Base-by-base conservation (phyloP, 2,329 filamentous ascomycete genomes). In the Penicillium sp. region DNA sequence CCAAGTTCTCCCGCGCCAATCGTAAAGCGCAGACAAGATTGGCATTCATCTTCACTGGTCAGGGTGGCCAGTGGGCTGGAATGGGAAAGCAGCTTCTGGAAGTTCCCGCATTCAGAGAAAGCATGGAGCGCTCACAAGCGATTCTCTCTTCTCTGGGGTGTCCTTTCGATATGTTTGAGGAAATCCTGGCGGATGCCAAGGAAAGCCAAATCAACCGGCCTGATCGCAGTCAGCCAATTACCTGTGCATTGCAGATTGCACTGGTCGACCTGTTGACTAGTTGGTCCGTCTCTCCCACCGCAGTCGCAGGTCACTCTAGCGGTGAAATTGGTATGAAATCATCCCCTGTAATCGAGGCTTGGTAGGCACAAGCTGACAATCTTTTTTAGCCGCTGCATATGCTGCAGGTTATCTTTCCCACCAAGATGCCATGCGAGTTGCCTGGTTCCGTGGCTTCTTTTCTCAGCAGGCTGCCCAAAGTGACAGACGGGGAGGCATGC, bases 41-140 rank as follows among this genome's bases (percentile, higher is more conserved):
- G 17, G 55, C 42, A 1, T 59, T 58, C 32, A 42, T 70, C 0
- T 70, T 69, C 42, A 66, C 65, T 0, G 67, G 68, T 1, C 68
- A 70, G 30, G 67, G 68, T 17, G 65, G 65, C 2, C 67, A 70
- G 30, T 70, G 65, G 62, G 34, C 44, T 0, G 56, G 58, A 3
- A 70, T 70, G 67, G 66, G 65, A 6, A 54, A 55, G 8, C 60
- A 66, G 18, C 54, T 71, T 0, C 27, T 68, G 16, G 26, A 47
- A 2, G 38, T 42, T 11, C n/a, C 38, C 1, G 32, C 30, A 4
- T 56, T 55, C 30, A 23, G 29, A 0, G 18, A 45, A 12, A 48
- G 42, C 18, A 37, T 55, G 9, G 30, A 30, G 2, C 29, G 16
- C 1, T 35, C 39, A 1, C 39, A 47, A 11, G 26, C 36, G 0